Percentiles rank a stretch among this genome's conserved stretches.
Evolutionary conservation across 1,139 yeast species (phyloP).

Genomic region (Arxiozyma heterogenica): DNA sequence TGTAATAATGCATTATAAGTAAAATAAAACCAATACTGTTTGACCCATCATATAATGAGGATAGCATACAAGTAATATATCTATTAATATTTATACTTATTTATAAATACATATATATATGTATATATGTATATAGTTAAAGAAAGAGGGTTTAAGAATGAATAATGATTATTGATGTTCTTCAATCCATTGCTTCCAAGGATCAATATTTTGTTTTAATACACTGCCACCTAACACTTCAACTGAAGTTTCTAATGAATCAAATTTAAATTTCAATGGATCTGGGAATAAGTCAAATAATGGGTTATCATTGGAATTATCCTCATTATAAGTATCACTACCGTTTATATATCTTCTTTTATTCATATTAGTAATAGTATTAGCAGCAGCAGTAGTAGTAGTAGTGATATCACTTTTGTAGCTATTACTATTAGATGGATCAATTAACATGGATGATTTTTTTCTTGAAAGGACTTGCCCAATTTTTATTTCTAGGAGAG

Average conservation of each 20-base stretch:
- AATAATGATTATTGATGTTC: conserved; percentile 29
- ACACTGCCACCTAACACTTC: conserved; percentile 68
- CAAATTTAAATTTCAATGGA: conserved; percentile 3
- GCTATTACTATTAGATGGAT: not conserved
- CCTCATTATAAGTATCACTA: conserved; percentile 57
- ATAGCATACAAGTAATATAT: too few relatives aligned
- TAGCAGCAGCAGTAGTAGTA: too few relatives aligned
- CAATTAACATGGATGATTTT: conserved; percentile 20
- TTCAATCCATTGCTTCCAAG: conserved; percentile 73
- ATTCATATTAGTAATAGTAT: too few relatives aligned
- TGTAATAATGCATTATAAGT: too few relatives aligned
- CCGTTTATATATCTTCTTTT: conserved; percentile 4
- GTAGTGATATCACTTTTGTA: not conserved
- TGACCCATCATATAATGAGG: too few relatives aligned
- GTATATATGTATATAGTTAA: too few relatives aligned
- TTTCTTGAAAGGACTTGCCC: conserved; percentile 32
- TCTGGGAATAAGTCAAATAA: not conserved
- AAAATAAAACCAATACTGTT: too few relatives aligned
- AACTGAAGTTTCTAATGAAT: conserved; percentile 55
- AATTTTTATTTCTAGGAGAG: conserved; percentile 55
- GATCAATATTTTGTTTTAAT: conserved; percentile 41
- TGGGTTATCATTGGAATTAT: conserved; percentile 56
- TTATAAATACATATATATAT: too few relatives aligned
- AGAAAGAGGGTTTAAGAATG: too few relatives aligned
- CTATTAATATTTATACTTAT: too few relatives aligned